Percentiles rank a stretch among this genome's conserved stretches.
Evolutionary conservation across 768 basidiomycete genomes (phyloP).

Genomic region (Boletus tylopilopsis): DNA sequence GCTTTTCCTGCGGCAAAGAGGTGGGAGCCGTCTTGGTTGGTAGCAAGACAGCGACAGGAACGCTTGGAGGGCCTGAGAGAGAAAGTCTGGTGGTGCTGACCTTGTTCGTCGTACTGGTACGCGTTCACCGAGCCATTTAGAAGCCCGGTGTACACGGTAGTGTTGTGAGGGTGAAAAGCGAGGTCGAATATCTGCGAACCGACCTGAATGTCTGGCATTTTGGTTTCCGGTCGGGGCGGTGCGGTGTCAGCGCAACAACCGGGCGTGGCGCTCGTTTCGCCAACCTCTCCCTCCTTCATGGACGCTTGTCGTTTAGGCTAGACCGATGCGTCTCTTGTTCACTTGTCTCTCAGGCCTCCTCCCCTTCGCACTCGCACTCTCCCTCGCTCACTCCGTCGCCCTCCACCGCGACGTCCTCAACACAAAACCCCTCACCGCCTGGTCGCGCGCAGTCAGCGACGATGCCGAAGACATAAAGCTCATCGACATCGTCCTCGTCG

Average conservation of each 20-base stretch:
- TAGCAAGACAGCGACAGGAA: slow-evolving; percentile 73
- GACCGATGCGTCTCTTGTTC: slow-evolving; percentile 35
- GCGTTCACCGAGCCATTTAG: slow-evolving; percentile 83
- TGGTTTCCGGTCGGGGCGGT: not conserved
- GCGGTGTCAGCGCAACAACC: not conserved
- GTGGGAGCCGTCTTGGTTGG: slow-evolving; percentile 62
- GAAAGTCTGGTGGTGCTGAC: slow-evolving; percentile 53
- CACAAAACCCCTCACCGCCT: slow-evolving; percentile 8
- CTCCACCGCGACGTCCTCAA: slow-evolving; percentile 30
- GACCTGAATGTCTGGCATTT: slow-evolving; percentile 62
- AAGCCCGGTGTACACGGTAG: slow-evolving; percentile 73
- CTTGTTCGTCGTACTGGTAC: slow-evolving; percentile 73
- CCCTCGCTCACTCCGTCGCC: slow-evolving; percentile 32
- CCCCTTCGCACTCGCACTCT: slow-evolving; percentile 24
- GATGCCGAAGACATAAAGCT: slow-evolving; percentile 51
- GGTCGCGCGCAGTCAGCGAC: slow-evolving; percentile 8
- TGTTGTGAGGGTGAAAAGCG: slow-evolving; percentile 72
- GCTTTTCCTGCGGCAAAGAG: slow-evolving; percentile 82
- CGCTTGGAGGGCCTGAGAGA: slow-evolving; percentile 72
- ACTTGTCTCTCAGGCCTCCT: slow-evolving; percentile 23
- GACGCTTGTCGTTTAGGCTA: slow-evolving; percentile 24
- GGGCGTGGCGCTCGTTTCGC: not conserved
- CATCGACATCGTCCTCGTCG: slow-evolving; percentile 81
- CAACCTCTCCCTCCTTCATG: slow-evolving; percentile 28
- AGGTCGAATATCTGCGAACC: slow-evolving; percentile 87